phyloP scores from a whole-genome alignment of 306 rosid species.

The Pueraria montana region DNA sequence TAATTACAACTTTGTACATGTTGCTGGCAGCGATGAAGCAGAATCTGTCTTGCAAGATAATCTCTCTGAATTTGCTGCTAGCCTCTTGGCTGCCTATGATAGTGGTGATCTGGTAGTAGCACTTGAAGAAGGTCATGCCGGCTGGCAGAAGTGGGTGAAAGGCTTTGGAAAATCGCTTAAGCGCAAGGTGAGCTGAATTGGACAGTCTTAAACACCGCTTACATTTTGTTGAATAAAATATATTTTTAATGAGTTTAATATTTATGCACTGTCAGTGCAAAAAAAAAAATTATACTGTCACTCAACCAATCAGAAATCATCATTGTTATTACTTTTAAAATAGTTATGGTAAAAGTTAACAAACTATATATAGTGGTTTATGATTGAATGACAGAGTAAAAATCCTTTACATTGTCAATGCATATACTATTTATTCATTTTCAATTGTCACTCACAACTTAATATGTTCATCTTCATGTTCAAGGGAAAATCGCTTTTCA shows the following conservation, averaged over 20 bases:
- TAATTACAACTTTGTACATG: slow-evolving; percentile 29
- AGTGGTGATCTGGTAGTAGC: slow-evolving; percentile 74
- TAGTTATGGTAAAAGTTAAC: no score
- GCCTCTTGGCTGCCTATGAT: slow-evolving; percentile 86
- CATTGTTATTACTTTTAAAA: no score
- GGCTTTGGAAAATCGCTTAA: slow-evolving; percentile 84
- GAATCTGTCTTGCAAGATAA: slow-evolving; percentile 77
- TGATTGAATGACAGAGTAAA: no score
- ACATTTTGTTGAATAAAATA: not conserved
- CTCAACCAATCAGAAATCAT: no score
- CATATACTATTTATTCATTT: no score
- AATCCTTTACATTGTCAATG: no score
- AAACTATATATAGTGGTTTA: no score
- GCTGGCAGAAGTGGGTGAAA: slow-evolving; percentile 99
- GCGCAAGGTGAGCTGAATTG: slow-evolving; percentile 74
- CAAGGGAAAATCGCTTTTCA: slow-evolving; percentile 94
- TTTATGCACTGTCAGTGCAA: no score
- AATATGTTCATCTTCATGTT: slow-evolving; percentile 34
- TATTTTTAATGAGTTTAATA: no score
- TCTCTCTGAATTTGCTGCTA: slow-evolving; percentile 75
- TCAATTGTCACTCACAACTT: not conserved
- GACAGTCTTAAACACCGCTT: slow-evolving; percentile 8
- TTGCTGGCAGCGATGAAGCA: slow-evolving; percentile 80
- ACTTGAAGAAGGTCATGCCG: slow-evolving; percentile 87
- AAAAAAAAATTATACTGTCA: no score